Conservation (phyloP, 805 yeast species). For the Schwanniomyces vanrijiae region DNA sequence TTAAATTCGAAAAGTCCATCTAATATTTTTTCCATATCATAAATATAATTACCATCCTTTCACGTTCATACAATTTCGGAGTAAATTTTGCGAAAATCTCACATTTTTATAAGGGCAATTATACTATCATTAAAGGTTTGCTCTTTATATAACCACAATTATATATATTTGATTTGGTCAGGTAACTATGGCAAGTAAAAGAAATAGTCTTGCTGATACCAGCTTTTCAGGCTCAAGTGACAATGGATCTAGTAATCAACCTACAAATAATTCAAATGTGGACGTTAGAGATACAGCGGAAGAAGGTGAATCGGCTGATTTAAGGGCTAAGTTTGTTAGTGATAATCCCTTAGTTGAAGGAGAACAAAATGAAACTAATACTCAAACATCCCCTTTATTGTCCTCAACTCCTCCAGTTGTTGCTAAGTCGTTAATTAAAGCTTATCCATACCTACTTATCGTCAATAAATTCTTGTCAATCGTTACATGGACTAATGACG, state of each 20-base stretch:
- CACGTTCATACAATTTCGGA: background rate
- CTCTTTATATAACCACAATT: background rate
- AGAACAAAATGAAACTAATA: conserved; percentile 16
- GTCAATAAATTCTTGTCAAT: conserved; percentile 69
- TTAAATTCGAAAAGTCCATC: conserved; percentile 51
- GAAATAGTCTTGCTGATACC: background rate
- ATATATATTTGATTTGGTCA: background rate
- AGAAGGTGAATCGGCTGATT: conserved; percentile 14
- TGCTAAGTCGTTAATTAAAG: conserved; percentile 74
- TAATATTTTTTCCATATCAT: background rate
- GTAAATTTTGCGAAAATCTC: conserved; percentile 1
- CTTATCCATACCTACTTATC: conserved; percentile 82
- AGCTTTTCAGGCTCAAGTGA: background rate
- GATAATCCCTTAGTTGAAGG: conserved; percentile 6
- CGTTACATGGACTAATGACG: conserved; percentile 89
- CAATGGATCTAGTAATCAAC: background rate
- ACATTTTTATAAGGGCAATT: background rate
- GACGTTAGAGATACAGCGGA: conserved; percentile 7
- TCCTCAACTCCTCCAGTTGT: conserved; percentile 90
- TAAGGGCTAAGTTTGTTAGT: conserved; percentile 29
- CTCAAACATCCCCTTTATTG: conserved; percentile 75
- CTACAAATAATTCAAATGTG: conserved; percentile 4
- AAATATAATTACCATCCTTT: background rate
- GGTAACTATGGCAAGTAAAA: background rate
- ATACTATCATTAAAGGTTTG: background rate